These are phyloP conservation scores for Lachancea meyersii DNA, from an alignment of 805 yeast genomes.

Conservation along the genomic window DNA sequence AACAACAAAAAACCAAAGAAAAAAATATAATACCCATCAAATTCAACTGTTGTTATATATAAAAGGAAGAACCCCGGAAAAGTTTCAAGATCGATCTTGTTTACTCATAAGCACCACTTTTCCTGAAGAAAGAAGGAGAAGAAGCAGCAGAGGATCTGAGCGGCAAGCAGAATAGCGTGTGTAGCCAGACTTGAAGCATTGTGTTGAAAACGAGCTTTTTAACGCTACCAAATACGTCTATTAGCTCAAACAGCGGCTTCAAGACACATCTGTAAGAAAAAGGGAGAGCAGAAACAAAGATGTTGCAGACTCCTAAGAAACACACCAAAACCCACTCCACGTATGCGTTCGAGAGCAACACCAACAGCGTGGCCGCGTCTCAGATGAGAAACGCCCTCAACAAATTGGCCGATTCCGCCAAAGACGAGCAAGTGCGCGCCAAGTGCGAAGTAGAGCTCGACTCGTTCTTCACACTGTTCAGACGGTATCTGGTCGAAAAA, in stretches of 20 bases:
- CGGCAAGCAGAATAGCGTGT: too few species aligned
- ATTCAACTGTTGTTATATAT: too few species aligned
- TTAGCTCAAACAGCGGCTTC: background rate
- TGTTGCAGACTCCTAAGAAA: constrained; percentile 29
- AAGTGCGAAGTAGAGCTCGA: constrained; percentile 90
- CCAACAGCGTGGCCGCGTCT: constrained; percentile 91
- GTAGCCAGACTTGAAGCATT: too few species aligned
- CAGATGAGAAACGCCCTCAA: constrained; percentile 97
- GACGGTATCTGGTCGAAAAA: constrained; percentile 85
- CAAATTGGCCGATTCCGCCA: constrained; percentile 77
- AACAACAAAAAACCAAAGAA: too few species aligned
- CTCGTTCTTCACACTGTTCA: constrained; percentile 84
- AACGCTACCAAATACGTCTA: too few species aligned
- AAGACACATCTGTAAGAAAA: background rate
- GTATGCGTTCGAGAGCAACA: constrained; percentile 87
- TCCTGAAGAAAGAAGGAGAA: too few species aligned
- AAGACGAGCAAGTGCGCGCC: constrained; percentile 40
- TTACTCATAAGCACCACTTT: too few species aligned
- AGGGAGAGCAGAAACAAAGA: background rate
- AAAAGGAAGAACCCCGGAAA: too few species aligned
- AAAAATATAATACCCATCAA: too few species aligned
- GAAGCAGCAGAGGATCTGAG: too few species aligned
- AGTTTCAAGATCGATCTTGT: too few species aligned
- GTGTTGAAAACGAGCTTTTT: too few species aligned
- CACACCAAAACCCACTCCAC: constrained; percentile 37